Percentiles rank a stretch among this genome's conserved stretches.
These are phyloP conservation scores for Acorus gramineus DNA, from an alignment of 106 monocot genomes.

Conservation along the genomic window DNA sequence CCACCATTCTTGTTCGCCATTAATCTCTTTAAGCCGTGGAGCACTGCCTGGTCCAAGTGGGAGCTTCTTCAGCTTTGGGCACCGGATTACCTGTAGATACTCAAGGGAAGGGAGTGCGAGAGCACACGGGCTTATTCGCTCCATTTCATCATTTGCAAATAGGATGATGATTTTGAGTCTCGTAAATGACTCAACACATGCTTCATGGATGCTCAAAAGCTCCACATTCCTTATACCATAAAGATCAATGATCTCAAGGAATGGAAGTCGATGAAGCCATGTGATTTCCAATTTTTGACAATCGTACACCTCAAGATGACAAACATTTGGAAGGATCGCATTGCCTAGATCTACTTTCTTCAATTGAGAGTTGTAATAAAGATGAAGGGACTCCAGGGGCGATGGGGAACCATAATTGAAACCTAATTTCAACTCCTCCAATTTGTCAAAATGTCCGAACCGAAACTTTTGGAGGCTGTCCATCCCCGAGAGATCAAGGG, in stretches of 20 bases:
- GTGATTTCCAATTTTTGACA: too few relatives aligned
- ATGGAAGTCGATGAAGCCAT: too few relatives aligned
- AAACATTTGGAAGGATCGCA: too few relatives aligned
- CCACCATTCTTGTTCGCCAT: conserved; percentile 3
- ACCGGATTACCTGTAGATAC: neutral
- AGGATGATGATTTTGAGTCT: neutral
- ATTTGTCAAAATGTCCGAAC: neutral
- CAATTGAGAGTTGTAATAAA: too few relatives aligned
- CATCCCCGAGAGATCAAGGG: neutral
- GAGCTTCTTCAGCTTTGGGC: conserved; percentile 7
- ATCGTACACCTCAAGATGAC: too few relatives aligned
- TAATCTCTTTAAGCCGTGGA: neutral
- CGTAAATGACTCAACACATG: neutral
- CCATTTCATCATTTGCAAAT: neutral
- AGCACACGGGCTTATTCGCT: neutral
- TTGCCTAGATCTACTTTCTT: too few relatives aligned
- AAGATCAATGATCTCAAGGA: too few relatives aligned
- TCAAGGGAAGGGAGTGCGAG: neutral
- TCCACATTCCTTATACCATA: too few relatives aligned
- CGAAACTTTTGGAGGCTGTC: neutral
- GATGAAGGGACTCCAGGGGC: neutral
- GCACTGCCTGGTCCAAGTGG: conserved; percentile 1
- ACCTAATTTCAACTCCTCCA: neutral
- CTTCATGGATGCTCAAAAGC: too few relatives aligned
- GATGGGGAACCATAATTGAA: neutral